phyloP scores from a whole-genome alignment of 176 grass and related monocot species.

The Saccharum spontaneum region DNA sequence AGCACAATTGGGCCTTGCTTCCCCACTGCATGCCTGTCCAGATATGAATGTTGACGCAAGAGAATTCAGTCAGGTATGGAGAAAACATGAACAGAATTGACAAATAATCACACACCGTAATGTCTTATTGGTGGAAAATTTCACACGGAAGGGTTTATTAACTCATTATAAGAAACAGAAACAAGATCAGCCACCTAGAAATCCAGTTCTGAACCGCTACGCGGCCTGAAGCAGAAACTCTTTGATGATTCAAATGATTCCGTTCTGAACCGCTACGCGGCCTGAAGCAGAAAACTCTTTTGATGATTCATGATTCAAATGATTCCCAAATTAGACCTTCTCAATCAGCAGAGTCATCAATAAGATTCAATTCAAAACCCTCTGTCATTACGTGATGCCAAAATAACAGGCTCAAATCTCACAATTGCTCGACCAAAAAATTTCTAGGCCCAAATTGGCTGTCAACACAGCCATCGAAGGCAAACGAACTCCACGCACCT shows the following conservation, averaged over 20 bases:
- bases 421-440: background rate
- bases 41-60: slow-evolving; percentile 12
- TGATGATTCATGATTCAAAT: slow-evolving; percentile 21
- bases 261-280: no score
- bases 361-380: slow-evolving; percentile 7
- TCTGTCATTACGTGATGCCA: background rate
- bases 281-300: background rate
- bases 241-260: slow-evolving; percentile 2
- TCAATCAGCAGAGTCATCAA: slow-evolving; percentile 15
- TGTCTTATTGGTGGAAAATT: background rate
- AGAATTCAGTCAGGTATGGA: background rate
- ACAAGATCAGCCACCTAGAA: slow-evolving; percentile 14
- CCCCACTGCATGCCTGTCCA: slow-evolving; percentile 78
- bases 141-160: background rate
- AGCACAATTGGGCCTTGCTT: slow-evolving; percentile 72
- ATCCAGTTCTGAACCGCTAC: background rate
- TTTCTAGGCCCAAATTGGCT: background rate
- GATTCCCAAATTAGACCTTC: background rate
- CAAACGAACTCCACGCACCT: slow-evolving; percentile 43
- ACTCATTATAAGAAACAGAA: background rate
- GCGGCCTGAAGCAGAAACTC: background rate
- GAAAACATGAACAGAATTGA: background rate
- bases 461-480: background rate
- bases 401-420: slow-evolving; percentile 7
- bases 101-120: background rate